Conservation (phyloP, 192 early-diverging fungal species). For the Spizellomyces punctatus region DNA sequence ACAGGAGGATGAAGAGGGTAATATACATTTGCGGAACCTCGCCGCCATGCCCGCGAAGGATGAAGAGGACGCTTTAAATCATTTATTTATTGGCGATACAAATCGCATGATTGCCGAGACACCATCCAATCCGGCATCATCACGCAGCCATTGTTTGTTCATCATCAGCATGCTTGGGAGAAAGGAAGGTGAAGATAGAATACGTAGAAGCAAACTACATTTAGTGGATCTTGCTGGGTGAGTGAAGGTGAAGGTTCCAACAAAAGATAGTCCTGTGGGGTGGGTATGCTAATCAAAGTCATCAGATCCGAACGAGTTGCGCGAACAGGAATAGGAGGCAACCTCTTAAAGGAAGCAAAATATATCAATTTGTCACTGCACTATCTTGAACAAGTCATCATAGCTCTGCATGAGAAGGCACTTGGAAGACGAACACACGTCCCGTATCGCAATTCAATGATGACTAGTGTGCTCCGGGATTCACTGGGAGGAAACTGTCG, state of each 20-base stretch:
- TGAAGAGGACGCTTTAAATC: constrained; percentile 64
- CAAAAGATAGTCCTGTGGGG: not conserved
- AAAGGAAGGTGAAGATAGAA: constrained; percentile 45
- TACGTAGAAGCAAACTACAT: constrained; percentile 59
- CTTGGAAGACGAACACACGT: constrained; percentile 57
- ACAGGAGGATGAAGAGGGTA: constrained; percentile 50
- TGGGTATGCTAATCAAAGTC: not conserved
- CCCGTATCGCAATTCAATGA: constrained; percentile 67
- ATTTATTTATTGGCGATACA: constrained; percentile 66
- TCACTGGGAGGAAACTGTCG: constrained; percentile 67
- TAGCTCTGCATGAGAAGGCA: constrained; percentile 62
- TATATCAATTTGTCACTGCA: constrained; percentile 67
- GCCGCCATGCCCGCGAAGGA: constrained; percentile 41
- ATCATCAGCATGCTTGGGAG: constrained; percentile 48
- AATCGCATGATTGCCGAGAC: constrained; percentile 70
- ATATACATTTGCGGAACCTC: constrained; percentile 60
- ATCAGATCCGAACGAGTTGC: constrained; percentile 59
- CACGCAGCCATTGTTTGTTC: constrained; percentile 64
- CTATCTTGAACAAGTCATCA: constrained; percentile 67
- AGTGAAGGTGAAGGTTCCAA: not conserved
- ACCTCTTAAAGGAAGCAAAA: constrained; percentile 57
- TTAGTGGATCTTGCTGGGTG: constrained; percentile 71
- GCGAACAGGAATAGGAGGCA: constrained; percentile 59
- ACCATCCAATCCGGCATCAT: constrained; percentile 65
- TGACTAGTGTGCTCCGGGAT: constrained; percentile 61